phyloP scores from a whole-genome alignment of 148 eudicot genomes.

The Suaeda aralocaspica region DNA sequence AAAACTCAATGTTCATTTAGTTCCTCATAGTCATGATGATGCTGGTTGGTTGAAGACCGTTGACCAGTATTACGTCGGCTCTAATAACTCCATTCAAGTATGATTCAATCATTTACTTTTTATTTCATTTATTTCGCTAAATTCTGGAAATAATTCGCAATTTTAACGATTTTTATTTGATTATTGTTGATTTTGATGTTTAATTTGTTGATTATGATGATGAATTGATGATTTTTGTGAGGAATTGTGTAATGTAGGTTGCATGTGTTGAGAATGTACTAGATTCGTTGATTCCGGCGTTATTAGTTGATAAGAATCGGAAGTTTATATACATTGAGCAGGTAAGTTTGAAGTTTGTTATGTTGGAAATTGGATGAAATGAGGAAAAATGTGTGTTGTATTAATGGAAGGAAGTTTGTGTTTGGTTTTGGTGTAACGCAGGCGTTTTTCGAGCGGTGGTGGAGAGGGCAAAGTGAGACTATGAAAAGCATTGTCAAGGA shows the following conservation, averaged over 20 bases:
- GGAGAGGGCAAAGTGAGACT: conserved; percentile 68
- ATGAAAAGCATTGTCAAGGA: conserved; percentile 48
- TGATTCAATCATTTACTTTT: no score
- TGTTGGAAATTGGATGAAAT: not conserved
- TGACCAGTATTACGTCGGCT: conserved; percentile 93
- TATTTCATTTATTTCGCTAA: not conserved
- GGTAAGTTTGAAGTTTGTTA: conserved; percentile 29
- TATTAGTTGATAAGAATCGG: conserved; percentile 77
- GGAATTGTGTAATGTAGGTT: conserved; percentile 38
- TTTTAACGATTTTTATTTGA: not conserved
- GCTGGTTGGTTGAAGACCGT: conserved; percentile 94
- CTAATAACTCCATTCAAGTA: conserved; percentile 87
- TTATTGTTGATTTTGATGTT: not conserved
- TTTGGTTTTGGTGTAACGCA: conserved; percentile 23
- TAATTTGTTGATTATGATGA: no score
- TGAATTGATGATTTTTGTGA: no score
- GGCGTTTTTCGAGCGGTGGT: conserved; percentile 98
- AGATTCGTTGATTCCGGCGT: conserved; percentile 81
- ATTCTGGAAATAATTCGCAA: not conserved
- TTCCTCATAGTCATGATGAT: conserved; percentile 85
- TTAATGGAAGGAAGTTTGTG: not conserved
- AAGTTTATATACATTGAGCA: conserved; percentile 84
- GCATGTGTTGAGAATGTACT: conserved; percentile 82
- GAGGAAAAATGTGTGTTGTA: not conserved
- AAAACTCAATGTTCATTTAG: conserved; percentile 83